Conservation (phyloP, 345 rosid genomes). For the Lepidium sativum region DNA sequence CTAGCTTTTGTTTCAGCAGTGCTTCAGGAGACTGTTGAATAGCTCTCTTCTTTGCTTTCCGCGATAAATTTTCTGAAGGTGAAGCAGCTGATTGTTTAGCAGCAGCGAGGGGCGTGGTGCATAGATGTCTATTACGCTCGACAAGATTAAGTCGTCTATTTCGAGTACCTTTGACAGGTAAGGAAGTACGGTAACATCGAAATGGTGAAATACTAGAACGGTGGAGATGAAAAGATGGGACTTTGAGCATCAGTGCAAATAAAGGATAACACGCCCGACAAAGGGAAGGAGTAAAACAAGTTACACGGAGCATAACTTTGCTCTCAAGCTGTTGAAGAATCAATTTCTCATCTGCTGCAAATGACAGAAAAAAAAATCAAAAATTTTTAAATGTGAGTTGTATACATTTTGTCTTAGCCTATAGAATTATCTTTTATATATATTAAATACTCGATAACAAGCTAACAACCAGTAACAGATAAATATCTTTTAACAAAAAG, state of each 20-base stretch:
- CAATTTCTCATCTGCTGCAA: conserved; percentile 12
- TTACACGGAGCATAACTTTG: conserved; percentile 37
- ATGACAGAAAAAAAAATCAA: neutral
- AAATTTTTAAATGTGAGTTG: neutral
- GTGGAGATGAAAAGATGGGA: conserved; percentile 22
- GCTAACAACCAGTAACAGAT: neutral
- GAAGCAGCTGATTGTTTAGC: conserved; percentile 32
- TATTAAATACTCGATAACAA: neutral
- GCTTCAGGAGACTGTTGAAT: conserved; percentile 52
- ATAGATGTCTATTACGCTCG: conserved; percentile 29
- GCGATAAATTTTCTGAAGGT: conserved; percentile 23
- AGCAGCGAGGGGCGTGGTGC: conserved; percentile 30
- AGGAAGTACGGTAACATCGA: conserved; percentile 15
- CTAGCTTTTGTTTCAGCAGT: conserved; percentile 44
- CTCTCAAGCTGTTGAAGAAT: neutral
- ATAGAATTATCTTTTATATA: neutral
- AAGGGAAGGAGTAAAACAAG: conserved; percentile 31
- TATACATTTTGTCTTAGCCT: neutral
- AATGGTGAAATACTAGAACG: conserved; percentile 7
- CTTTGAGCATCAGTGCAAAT: conserved; percentile 23
- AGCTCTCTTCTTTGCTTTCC: conserved; percentile 44
- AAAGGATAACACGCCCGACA: conserved; percentile 21
- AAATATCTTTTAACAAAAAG: neutral
- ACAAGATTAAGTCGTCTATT: conserved; percentile 14
- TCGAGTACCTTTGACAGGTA: conserved; percentile 12